Conservation (phyloP, 1,284 basidiomycete species). For the Xanthoconium separans region DNA sequence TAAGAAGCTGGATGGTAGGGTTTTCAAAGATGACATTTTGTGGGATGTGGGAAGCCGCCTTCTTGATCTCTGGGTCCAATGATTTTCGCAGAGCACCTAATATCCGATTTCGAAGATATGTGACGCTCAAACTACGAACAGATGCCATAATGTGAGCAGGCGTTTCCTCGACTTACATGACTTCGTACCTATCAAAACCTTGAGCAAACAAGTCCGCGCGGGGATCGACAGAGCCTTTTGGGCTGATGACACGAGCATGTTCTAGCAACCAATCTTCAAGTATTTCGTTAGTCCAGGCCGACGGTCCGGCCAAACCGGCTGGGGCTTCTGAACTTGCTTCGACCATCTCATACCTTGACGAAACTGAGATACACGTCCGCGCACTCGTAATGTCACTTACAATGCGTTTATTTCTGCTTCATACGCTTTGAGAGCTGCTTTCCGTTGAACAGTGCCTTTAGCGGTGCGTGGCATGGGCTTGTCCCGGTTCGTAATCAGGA, state of each 20-base stretch:
- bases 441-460: slow-evolving; percentile 29
- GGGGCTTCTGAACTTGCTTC: slow-evolving; percentile 22
- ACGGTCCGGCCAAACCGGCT: slow-evolving; percentile 16
- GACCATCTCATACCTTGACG: slow-evolving; percentile 27
- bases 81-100: slow-evolving; percentile 29
- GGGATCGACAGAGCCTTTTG: slow-evolving; percentile 11
- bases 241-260: slow-evolving; percentile 27
- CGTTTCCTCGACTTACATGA: background rate
- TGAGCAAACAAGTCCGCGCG: slow-evolving; percentile 32
- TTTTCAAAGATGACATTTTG: slow-evolving; percentile 27
- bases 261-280: slow-evolving; percentile 31
- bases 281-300: slow-evolving; percentile 21
- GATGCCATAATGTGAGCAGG: background rate
- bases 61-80: slow-evolving; percentile 7
- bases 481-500: slow-evolving; percentile 15
- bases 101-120: slow-evolving; percentile 35
- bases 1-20: slow-evolving; percentile 25
- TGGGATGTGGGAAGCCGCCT: slow-evolving; percentile 8
- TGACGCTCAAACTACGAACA: slow-evolving; percentile 31
- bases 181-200: slow-evolving; percentile 37
- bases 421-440: slow-evolving; percentile 21
- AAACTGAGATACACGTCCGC: background rate
- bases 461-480: slow-evolving; percentile 26
- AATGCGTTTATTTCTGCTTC: slow-evolving; percentile 26
- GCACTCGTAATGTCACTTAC: slow-evolving; percentile 11